Percentiles rank a stretch among this genome's conserved stretches.
Conservation (phyloP, 192 early-diverging fungal genomes). For the Gaertneriomyces sp. region DNA sequence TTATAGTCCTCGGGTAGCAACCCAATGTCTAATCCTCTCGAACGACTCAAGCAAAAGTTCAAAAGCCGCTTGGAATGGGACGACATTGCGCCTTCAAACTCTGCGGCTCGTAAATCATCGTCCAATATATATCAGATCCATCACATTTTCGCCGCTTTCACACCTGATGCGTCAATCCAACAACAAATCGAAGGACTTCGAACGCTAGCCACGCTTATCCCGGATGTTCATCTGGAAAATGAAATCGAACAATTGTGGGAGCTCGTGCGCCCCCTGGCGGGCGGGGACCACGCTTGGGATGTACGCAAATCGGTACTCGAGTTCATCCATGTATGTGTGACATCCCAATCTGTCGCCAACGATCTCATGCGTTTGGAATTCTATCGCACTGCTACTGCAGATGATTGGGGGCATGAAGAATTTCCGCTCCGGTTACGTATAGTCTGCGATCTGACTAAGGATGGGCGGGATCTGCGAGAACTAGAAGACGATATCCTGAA, state of each 20-base stretch:
- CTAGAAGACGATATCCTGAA: conserved; percentile 27
- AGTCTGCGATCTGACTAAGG: conserved; percentile 26
- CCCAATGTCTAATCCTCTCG: conserved; percentile 18
- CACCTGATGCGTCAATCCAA: background rate
- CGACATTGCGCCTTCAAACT: background rate
- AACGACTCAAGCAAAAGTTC: conserved; percentile 28
- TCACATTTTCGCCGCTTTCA: no score
- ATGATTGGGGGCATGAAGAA: conserved; percentile 16
- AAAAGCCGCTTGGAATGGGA: conserved; percentile 10
- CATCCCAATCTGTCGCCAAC: background rate
- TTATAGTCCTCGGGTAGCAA: no score
- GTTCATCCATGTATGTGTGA: conserved; percentile 12
- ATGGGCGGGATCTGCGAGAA: conserved; percentile 32
- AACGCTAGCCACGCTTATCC: conserved; percentile 1
- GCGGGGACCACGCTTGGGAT: no score
- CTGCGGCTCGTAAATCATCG: background rate
- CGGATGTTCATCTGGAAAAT: conserved; percentile 3
- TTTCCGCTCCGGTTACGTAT: conserved; percentile 5
- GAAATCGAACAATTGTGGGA: conserved; percentile 26
- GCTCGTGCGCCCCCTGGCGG: conserved; percentile 11
- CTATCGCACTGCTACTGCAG: conserved; percentile 5
- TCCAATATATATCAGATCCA: no score
- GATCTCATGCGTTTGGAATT: conserved; percentile 14
- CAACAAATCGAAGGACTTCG: conserved; percentile 11
- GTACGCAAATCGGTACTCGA: background rate